Conservation (phyloP, 139 green algal genomes). For the Chlorella vulgaris region DNA sequence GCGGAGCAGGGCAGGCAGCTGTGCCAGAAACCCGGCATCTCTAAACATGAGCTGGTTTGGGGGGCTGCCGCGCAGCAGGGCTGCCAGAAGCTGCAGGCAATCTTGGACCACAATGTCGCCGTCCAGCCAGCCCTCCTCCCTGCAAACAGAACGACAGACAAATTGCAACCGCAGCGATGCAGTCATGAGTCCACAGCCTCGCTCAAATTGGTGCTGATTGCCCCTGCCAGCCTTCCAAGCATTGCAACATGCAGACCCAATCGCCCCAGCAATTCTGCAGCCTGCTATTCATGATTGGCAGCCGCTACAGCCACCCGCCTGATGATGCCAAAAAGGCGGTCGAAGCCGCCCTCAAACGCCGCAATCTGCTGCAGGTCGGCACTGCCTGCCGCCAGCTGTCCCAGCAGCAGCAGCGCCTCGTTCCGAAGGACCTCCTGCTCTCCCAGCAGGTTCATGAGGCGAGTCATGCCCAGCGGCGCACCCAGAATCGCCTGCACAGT, state of each 20-base stretch:
- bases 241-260: no score
- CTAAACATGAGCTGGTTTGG: slow-evolving; percentile 88
- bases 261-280: no score
- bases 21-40: slow-evolving; percentile 17
- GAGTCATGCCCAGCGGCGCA: slow-evolving; percentile 74
- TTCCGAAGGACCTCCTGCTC: slow-evolving; percentile 85
- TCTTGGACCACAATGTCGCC: slow-evolving; percentile 88
- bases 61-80: slow-evolving; percentile 77
- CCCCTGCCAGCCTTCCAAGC: no score
- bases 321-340: slow-evolving; percentile 78
- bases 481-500: slow-evolving; percentile 76
- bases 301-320: slow-evolving; percentile 2
- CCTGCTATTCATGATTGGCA: no score
- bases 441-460: slow-evolving; percentile 84
- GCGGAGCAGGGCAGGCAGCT: slow-evolving; percentile 2
- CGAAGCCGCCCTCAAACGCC: slow-evolving; percentile 91
- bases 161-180: no score
- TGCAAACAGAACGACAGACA: not conserved
- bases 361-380: slow-evolving; percentile 88
- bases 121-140: slow-evolving; percentile 77
- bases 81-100: slow-evolving; percentile 87
- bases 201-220: no score
- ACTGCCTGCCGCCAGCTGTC: slow-evolving; percentile 61
- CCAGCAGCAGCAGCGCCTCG: slow-evolving; percentile 71
- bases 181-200: no score